These are phyloP conservation scores for Hypericum perforatum DNA, from an alignment of 345 rosid species.

Conservation along the genomic window DNA sequence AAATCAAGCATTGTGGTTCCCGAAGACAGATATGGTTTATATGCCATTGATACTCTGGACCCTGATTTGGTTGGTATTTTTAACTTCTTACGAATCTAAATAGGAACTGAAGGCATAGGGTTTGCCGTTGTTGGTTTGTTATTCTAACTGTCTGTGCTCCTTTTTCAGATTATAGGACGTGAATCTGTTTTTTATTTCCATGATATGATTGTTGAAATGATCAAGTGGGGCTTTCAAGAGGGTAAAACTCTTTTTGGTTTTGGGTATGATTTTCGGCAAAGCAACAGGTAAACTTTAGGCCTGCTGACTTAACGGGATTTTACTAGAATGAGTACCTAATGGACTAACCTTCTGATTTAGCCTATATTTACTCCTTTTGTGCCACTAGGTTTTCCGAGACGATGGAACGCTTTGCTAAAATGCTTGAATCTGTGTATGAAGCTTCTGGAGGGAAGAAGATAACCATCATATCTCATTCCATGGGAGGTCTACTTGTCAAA, in stretches of 20 bases:
- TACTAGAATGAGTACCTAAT: too few species aligned
- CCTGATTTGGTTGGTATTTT: constrained; percentile 67
- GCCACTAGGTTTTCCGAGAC: constrained; percentile 55
- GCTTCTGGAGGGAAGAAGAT: constrained; percentile 91
- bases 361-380: not conserved
- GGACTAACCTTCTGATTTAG: not conserved
- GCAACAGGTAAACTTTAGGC: constrained; percentile 57
- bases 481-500: constrained; percentile 92
- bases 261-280: constrained; percentile 96
- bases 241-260: constrained; percentile 91
- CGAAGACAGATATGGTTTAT: constrained; percentile 75
- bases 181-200: constrained; percentile 82
- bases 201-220: constrained; percentile 92
- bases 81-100: not conserved
- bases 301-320: not conserved
- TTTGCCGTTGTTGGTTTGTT: not conserved
- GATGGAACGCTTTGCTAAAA: constrained; percentile 52
- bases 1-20: constrained; percentile 64
- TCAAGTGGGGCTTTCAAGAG: constrained; percentile 90
- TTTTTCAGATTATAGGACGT: constrained; percentile 62
- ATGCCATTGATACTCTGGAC: constrained; percentile 83
- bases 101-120: too few species aligned
- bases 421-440: constrained; percentile 53
- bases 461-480: constrained; percentile 78
- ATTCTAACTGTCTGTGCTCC: constrained; percentile 1